Conservation (phyloP, 1,284 basidiomycete species). For the Cerrena zonata region DNA sequence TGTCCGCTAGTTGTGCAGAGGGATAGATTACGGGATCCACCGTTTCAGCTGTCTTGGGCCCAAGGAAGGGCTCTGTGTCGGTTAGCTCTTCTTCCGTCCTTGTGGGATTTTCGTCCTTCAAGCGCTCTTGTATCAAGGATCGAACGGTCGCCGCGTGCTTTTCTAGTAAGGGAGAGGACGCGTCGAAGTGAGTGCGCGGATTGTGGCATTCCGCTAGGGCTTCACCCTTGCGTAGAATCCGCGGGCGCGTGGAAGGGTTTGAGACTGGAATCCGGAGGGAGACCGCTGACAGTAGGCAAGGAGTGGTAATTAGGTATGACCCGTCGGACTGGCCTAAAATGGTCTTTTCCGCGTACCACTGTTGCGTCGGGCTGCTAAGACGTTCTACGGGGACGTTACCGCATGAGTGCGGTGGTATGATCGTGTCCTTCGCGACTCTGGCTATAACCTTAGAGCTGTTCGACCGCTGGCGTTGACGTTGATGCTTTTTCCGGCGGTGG, state of each 20-base stretch:
- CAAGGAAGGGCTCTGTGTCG: no score
- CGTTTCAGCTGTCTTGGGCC: conserved; percentile 7
- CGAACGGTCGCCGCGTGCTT: conserved; percentile 23
- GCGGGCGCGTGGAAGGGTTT: neutral
- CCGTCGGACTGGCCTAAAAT: neutral
- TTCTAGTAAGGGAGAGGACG: neutral
- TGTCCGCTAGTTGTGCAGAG: neutral
- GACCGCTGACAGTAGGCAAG: neutral
- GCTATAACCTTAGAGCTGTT: no score
- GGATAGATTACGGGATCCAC: neutral
- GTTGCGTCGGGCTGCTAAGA: no score
- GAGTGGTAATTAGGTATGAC: neutral
- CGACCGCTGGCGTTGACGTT: no score
- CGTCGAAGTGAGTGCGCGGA: neutral
- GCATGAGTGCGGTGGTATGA: no score
- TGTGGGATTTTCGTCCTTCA: no score
- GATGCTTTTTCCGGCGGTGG: neutral
- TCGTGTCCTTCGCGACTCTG: no score
- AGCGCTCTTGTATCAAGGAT: no score
- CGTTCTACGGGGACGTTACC: no score
- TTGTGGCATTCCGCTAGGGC: neutral
- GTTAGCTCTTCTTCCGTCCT: no score
- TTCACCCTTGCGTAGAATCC: neutral
- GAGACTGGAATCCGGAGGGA: neutral
- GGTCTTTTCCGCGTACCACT: conserved; percentile 1